These are phyloP conservation scores for Planoprotostelium fungivorum DNA, from an alignment of 78 protist species.

Conservation along the genomic window DNA sequence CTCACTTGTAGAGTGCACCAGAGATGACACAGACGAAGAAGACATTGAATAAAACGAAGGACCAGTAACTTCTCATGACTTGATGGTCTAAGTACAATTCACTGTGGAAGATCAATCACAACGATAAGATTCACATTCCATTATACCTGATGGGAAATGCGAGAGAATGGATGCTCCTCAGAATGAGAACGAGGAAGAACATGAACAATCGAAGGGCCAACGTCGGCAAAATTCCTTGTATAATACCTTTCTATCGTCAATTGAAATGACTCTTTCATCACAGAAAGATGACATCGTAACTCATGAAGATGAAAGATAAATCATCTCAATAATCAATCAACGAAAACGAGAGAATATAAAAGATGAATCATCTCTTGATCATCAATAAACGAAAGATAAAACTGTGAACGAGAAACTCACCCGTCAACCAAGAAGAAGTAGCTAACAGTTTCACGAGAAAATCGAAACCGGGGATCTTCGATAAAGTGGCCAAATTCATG, in stretches of 20 bases:
- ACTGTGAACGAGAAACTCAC: slow-evolving; percentile 11
- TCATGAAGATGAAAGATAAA: too few relatives aligned
- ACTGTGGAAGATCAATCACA: slow-evolving; percentile 10
- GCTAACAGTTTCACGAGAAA: slow-evolving; percentile 34
- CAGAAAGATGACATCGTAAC: too few relatives aligned
- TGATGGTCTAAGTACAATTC: background rate
- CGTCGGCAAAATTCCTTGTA: slow-evolving; percentile 57
- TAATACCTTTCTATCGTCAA: background rate
- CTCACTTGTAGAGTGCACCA: slow-evolving; percentile 50
- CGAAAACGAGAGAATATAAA: background rate
- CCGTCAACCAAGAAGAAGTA: slow-evolving; percentile 5
- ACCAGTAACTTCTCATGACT: slow-evolving; percentile 26
- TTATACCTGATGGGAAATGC: background rate
- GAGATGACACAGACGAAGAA: slow-evolving; percentile 55
- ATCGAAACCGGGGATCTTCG: slow-evolving; percentile 28
- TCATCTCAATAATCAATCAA: background rate
- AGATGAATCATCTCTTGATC: too few relatives aligned
- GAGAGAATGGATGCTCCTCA: background rate
- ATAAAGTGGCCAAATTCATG: slow-evolving; percentile 39
- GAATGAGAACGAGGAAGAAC: slow-evolving; percentile 4
- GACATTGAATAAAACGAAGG: slow-evolving; percentile 52
- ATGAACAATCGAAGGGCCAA: slow-evolving; percentile 37
- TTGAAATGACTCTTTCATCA: too few relatives aligned
- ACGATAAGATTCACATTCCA: background rate
- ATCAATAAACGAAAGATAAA: too few relatives aligned